Evolutionary conservation across 306 rosid genomes (phyloP), one percentile per base, ranked within the genome.

Genomic region (Vigna nakashimae): DNA sequence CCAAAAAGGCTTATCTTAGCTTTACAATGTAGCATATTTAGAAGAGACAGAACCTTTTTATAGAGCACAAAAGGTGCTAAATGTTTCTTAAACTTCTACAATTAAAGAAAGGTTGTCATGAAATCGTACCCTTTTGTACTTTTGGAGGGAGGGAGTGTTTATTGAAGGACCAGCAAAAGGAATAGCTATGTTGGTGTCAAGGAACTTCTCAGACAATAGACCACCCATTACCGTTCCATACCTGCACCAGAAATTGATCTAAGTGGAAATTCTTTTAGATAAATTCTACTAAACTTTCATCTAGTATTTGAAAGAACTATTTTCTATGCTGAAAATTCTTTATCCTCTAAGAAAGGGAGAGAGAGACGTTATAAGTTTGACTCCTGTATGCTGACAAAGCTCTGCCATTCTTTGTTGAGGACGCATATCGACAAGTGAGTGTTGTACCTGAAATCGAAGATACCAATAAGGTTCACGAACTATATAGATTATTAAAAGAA

Each of bases 161-260:
- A 95, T 45, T 1, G 97, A 78, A 82, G 98, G 98, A 26, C 95
- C 96, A 28, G 92, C 92, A 80, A 95, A 92, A 60, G 98, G 96
- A 83, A 95, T 91, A 63, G 75, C 14, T 70, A 95, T 62, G 91
- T 95, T 94, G 87, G 97, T 83, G 86, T 92, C 95, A 22, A 94
- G 89, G 84, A 90, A 94, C 86, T 94, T 94, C 81, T 90, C 98
- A 48, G 97, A 92, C 84, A 94, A 81, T 7, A 95, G 88, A 82
- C 98, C 98, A 70, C 98, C 98, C 98, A 95, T 84, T 64, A 95
- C 91, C 3, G 98, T 92, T 12, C 98, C 98, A 76, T 95, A 95
- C 85, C 98, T 95, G 93, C 92, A 86, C 75, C 64, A 60, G 51
- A 86, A 69, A 36, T 50, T 40, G 56, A 62, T 51, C 66, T 58